These are phyloP conservation scores for Kwoniella europaea DNA, from an alignment of 768 basidiomycete species.

Conservation along the genomic window DNA sequence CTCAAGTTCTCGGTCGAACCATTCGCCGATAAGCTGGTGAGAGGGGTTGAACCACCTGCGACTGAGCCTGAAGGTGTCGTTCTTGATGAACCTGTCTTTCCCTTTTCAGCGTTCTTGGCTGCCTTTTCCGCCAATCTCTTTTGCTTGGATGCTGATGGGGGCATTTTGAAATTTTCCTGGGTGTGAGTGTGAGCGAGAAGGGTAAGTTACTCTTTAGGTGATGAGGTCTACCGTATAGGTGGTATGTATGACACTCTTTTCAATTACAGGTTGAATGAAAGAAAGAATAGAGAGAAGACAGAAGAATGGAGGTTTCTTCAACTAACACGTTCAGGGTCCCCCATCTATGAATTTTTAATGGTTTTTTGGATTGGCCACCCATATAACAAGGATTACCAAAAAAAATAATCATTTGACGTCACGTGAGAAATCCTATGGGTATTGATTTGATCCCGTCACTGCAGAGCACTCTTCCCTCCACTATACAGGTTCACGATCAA, in stretches of 20 bases:
- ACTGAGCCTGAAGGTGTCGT: slow-evolving; percentile 70
- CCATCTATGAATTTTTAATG: not conserved
- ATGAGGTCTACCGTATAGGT: not conserved
- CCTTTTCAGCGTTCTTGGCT: slow-evolving; percentile 62
- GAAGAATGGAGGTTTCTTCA: not conserved
- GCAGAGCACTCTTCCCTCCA: slow-evolving; percentile 7
- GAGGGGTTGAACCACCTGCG: slow-evolving; percentile 71
- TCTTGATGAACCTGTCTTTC: slow-evolving; percentile 60
- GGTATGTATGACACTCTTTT: not conserved
- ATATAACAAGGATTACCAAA: not conserved
- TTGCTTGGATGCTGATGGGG: slow-evolving; percentile 63
- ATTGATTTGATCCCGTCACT: slow-evolving; percentile 20
- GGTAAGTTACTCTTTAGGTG: not conserved
- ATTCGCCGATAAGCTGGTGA: slow-evolving; percentile 80
- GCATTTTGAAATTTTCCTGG: slow-evolving; percentile 45
- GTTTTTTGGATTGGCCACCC: slow-evolving; percentile 11
- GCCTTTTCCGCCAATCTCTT: slow-evolving; percentile 93
- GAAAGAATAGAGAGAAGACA: not conserved
- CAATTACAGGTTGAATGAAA: not conserved
- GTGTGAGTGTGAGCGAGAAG: not conserved
- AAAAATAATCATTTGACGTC: slow-evolving; percentile 43
- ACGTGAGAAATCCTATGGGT: slow-evolving; percentile 26
- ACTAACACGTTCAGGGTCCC: not conserved
- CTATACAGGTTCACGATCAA: not conserved
- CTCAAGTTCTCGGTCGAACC: slow-evolving; percentile 76